These are phyloP conservation scores for Phytopythium helicoides DNA, from an alignment of 352 stramenopile genomes.

Conservation along the genomic window DNA sequence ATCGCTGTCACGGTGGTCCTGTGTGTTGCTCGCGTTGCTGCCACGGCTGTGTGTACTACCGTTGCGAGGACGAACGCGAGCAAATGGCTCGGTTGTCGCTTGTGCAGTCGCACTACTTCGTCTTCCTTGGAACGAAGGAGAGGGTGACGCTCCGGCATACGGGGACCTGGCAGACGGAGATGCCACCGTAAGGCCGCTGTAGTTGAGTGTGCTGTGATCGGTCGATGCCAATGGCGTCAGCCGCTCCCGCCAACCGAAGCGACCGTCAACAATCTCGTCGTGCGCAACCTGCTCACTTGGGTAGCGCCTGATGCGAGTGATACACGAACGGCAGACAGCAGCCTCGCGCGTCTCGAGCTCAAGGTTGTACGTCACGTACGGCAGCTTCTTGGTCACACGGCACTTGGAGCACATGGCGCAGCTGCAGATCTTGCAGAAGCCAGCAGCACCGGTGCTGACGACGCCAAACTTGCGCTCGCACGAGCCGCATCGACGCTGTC, in stretches of 20 bases:
- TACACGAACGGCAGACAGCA: conserved; percentile 29
- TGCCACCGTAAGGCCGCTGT: neutral
- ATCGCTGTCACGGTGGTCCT: neutral
- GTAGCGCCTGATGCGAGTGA: conserved; percentile 25
- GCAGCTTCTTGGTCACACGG: conserved; percentile 31
- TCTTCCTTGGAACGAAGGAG: neutral
- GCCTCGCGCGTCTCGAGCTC: conserved; percentile 24
- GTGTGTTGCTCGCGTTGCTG: neutral
- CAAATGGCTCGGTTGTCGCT: no score
- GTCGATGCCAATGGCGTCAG: neutral
- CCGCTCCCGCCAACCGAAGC: conserved; percentile 9
- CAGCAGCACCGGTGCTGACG: conserved; percentile 19
- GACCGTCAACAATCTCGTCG: conserved; percentile 22
- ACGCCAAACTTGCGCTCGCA: conserved; percentile 31
- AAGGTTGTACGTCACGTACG: conserved; percentile 25
- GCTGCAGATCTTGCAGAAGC: conserved; percentile 29
- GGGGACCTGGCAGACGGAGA: conserved; percentile 4
- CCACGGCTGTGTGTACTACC: neutral
- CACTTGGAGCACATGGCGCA: conserved; percentile 38
- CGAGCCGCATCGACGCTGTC: conserved; percentile 20
- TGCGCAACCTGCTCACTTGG: conserved; percentile 18
- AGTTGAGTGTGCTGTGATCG: neutral
- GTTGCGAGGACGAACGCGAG: neutral
- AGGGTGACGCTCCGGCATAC: neutral
- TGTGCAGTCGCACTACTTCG: neutral